Conservation (phyloP, 768 basidiomycete species). For the Leccinum sublutescens region DNA sequence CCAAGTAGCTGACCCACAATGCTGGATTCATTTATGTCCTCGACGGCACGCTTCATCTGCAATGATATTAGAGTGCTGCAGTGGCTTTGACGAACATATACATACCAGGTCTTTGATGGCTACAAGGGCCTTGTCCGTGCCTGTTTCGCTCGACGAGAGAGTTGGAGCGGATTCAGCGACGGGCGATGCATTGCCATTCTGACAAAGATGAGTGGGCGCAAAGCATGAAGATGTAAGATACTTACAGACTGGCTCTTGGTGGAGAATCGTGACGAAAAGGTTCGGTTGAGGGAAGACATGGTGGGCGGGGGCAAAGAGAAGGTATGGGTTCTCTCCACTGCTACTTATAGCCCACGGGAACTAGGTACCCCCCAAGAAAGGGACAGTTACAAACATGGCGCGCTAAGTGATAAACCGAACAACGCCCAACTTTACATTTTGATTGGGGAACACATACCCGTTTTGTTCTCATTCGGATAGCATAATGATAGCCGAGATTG, state of each 20-base stretch:
- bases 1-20: constrained; percentile 13
- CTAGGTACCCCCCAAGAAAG: constrained; percentile 17
- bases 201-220: background rate
- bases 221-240: background rate
- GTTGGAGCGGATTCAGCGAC: constrained; percentile 6
- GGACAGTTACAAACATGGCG: constrained; percentile 7
- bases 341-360: constrained; percentile 29
- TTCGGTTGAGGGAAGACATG: constrained; percentile 31
- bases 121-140: constrained; percentile 22
- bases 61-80: background rate
- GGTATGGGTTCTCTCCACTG: background rate
- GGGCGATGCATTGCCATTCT: constrained; percentile 16
- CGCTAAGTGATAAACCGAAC: constrained; percentile 22
- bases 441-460: constrained; percentile 1
- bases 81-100: background rate
- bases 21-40: constrained; percentile 30
- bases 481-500: constrained; percentile 3
- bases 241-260: constrained; percentile 28
- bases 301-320: constrained; percentile 7
- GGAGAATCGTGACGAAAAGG: constrained; percentile 32
- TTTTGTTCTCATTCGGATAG: background rate
- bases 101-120: constrained; percentile 33
- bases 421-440: constrained; percentile 6
- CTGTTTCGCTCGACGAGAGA: constrained; percentile 15
- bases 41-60: constrained; percentile 31